Conservation (phyloP, 176 grass and related monocot genomes). For the Saccharum spontaneum region DNA sequence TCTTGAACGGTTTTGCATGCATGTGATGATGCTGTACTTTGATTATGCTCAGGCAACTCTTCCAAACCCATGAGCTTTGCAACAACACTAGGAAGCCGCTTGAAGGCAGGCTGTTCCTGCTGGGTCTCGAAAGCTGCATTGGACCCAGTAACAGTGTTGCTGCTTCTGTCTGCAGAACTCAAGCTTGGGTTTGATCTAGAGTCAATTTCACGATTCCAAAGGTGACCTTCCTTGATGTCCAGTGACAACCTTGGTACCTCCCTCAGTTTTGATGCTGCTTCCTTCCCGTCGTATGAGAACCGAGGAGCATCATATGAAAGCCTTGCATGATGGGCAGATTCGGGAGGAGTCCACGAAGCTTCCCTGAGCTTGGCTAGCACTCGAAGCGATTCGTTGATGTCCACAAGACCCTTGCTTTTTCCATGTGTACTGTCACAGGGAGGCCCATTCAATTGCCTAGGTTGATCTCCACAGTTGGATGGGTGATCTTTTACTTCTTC, state of each 20-base stretch:
- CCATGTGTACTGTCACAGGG: slow-evolving; percentile 32
- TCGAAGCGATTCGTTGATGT: slow-evolving; percentile 63
- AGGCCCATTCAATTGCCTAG: slow-evolving; percentile 41
- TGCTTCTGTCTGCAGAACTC: slow-evolving; percentile 50
- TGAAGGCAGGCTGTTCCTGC: slow-evolving; percentile 46
- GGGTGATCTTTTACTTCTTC: slow-evolving; percentile 40
- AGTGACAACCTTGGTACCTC: slow-evolving; percentile 72
- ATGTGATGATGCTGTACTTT: slow-evolving; percentile 41
- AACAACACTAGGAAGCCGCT: slow-evolving; percentile 71
- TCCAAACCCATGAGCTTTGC: slow-evolving; percentile 98
- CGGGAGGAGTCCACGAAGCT: slow-evolving; percentile 52
- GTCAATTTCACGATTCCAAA: slow-evolving; percentile 50
- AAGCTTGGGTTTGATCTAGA: slow-evolving; percentile 41
- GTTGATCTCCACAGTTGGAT: slow-evolving; percentile 42
- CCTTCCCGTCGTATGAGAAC: slow-evolving; percentile 75
- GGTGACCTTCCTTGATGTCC: slow-evolving; percentile 67
- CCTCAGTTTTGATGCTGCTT: slow-evolving; percentile 43
- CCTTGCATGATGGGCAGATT: slow-evolving; percentile 58
- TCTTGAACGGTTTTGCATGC: slow-evolving; percentile 37
- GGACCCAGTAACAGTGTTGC: slow-evolving; percentile 5
- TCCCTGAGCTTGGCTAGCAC: slow-evolving; percentile 71
- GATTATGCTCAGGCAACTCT: slow-evolving; percentile 48
- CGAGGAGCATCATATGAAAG: slow-evolving; percentile 62
- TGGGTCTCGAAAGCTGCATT: slow-evolving; percentile 28
- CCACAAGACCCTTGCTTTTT: slow-evolving; percentile 47